These are phyloP conservation scores for Coemansia sp. DNA, from an alignment of 192 early-diverging fungal species.

Conservation along the genomic window DNA sequence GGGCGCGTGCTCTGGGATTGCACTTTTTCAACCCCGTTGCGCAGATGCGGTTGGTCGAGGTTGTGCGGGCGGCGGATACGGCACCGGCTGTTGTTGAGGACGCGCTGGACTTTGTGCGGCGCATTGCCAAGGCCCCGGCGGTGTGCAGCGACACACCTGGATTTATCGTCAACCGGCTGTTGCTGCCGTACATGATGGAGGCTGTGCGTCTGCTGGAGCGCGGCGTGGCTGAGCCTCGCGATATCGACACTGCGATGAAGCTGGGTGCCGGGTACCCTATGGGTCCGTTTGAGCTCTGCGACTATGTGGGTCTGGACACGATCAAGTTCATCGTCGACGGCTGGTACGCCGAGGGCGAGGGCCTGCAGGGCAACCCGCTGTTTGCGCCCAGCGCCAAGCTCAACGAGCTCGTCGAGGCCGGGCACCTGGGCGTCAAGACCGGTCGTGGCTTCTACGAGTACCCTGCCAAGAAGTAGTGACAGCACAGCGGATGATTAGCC, in stretches of 20 bases:
- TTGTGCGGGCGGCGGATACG: slow-evolving; percentile 70
- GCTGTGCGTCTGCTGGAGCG: slow-evolving; percentile 89
- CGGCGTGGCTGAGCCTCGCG: slow-evolving; percentile 75
- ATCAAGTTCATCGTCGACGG: slow-evolving; percentile 94
- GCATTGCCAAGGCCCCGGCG: slow-evolving; percentile 84
- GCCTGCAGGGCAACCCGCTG: slow-evolving; percentile 68
- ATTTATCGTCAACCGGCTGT: slow-evolving; percentile 93
- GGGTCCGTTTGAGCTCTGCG: slow-evolving; percentile 41
- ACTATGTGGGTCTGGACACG: slow-evolving; percentile 88
- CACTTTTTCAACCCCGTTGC: slow-evolving; percentile 99
- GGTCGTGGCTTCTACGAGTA: slow-evolving; percentile 87
- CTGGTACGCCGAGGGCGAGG: slow-evolving; percentile 80
- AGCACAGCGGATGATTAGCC: no score
- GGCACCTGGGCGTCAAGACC: slow-evolving; percentile 80
- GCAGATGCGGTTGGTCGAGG: slow-evolving; percentile 97
- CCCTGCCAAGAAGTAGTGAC: slow-evolving; percentile 16
- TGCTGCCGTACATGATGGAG: slow-evolving; percentile 97
- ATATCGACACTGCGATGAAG: slow-evolving; percentile 77
- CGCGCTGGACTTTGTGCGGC: slow-evolving; percentile 65
- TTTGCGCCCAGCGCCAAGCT: slow-evolving; percentile 68
- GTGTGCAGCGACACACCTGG: slow-evolving; percentile 97
- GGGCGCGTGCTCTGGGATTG: slow-evolving; percentile 72
- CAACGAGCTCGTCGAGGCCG: slow-evolving; percentile 67
- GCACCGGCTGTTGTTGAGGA: slow-evolving; percentile 58
- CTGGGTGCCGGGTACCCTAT: slow-evolving; percentile 8